These are phyloP conservation scores for Cordyceps tenuipes DNA, from an alignment of 2,329 filamentous ascomycete genomes.

Conservation along the genomic window DNA sequence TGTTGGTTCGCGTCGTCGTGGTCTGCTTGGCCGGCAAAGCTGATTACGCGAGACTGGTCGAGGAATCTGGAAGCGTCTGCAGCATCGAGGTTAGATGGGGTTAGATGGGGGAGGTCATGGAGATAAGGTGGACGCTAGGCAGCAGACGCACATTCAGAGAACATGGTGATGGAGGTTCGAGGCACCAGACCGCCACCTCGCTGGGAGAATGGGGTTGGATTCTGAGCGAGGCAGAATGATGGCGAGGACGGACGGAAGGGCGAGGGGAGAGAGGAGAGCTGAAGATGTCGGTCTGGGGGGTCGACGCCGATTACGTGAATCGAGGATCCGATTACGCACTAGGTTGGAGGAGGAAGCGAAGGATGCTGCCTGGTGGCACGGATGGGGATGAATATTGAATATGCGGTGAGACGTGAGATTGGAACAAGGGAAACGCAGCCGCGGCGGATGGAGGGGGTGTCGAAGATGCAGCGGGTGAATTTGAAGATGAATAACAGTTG, in stretches of 20 bases:
- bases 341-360: neutral
- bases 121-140: neutral
- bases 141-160: slow-evolving; percentile 70
- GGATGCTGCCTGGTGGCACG: neutral
- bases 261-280: neutral
- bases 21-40: slow-evolving; percentile 51
- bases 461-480: neutral
- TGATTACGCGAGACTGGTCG: slow-evolving; percentile 80
- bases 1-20: slow-evolving; percentile 23
- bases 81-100: slow-evolving; percentile 14
- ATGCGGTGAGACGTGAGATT: neutral
- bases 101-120: neutral
- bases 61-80: slow-evolving; percentile 94
- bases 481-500: neutral
- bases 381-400: neutral
- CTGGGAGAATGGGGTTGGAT: slow-evolving; percentile 1
- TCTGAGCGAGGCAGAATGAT: neutral
- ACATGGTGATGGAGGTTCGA: slow-evolving; percentile 23
- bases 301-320: slow-evolving; percentile 4
- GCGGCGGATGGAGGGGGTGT: neutral
- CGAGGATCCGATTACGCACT: slow-evolving; percentile 7
- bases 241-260: neutral
- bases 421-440: too few relatives aligned
- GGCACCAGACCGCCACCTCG: slow-evolving; percentile 5
- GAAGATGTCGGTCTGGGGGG: neutral